Conservation (phyloP, 75 land plant species). For the Chamaecyparis obtusa region DNA sequence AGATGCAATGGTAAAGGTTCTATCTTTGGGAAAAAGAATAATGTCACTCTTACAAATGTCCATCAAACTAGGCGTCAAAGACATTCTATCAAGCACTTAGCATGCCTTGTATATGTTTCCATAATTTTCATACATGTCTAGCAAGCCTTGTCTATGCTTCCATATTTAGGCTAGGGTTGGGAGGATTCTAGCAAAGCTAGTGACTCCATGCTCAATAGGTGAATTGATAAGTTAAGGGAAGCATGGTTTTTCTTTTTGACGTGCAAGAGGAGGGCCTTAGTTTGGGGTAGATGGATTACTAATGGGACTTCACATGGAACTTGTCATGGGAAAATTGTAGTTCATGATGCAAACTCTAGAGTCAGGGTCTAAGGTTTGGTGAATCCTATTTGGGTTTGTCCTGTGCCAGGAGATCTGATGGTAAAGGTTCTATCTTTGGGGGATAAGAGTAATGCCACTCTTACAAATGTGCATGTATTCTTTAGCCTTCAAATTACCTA, state of each 20-base stretch:
- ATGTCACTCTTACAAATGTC: constrained; percentile 42
- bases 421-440: constrained; percentile 87
- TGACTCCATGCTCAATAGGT: too few species aligned
- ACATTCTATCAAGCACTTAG: too few species aligned
- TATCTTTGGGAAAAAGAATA: constrained; percentile 58
- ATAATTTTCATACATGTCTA: too few species aligned
- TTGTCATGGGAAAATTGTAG: constrained; percentile 93
- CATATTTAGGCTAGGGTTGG: too few species aligned
- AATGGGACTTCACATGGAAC: constrained; percentile 79
- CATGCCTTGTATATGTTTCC: too few species aligned
- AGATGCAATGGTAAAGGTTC: constrained; percentile 86
- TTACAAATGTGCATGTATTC: constrained; percentile 63
- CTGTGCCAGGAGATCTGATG: constrained; percentile 76
- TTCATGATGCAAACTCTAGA: constrained; percentile 81
- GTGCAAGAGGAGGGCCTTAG: too few species aligned
- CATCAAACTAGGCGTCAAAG: too few species aligned
- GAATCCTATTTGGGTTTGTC: constrained; percentile 81
- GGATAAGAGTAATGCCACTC: constrained; percentile 45
- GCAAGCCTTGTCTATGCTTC: too few species aligned
- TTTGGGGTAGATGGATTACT: constrained; percentile 41
- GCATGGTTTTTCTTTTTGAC: too few species aligned
- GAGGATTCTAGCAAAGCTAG: too few species aligned
- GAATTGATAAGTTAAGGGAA: too few species aligned
- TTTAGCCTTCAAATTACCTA: constrained; percentile 68
- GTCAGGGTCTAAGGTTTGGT: constrained; percentile 61